Percentiles rank a stretch among this genome's conserved stretches.
These are phyloP conservation scores for Plasmodium vinckei DNA, from an alignment of 169 alveolate species.

Conservation along the genomic window DNA sequence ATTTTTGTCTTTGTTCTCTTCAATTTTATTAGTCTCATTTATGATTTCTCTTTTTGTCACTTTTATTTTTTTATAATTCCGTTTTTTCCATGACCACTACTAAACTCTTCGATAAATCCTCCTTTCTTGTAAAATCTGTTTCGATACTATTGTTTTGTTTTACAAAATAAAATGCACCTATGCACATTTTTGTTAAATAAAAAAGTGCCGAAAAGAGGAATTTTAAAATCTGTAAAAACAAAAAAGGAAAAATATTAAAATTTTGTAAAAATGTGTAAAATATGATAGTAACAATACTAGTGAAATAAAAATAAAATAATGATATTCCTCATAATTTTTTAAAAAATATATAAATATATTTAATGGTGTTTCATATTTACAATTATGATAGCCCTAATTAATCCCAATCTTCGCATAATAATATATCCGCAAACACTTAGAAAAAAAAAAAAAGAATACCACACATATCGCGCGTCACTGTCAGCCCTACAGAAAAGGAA, in stretches of 20 bases:
- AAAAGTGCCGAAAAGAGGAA: constrained; percentile 22
- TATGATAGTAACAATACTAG: background rate
- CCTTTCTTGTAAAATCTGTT: background rate
- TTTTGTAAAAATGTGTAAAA: background rate
- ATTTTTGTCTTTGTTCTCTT: too few relatives aligned
- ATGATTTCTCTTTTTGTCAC: too few relatives aligned
- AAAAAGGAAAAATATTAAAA: background rate
- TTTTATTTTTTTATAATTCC: constrained; percentile 18
- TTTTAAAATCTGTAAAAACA: constrained; percentile 25
- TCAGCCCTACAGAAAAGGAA: constrained; percentile 35
- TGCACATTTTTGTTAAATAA: constrained; percentile 3
- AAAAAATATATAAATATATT: too few relatives aligned
- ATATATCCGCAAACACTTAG: constrained; percentile 55
- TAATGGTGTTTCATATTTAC: background rate
- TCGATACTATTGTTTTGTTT: background rate
- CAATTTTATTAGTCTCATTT: too few relatives aligned
- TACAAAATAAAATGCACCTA: constrained; percentile 11
- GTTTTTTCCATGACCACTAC: constrained; percentile 6
- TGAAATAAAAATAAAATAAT: too few relatives aligned
- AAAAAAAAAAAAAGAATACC: constrained; percentile 72
- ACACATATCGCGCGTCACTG: constrained; percentile 58
- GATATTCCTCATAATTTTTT: too few relatives aligned
- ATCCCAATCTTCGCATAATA: constrained; percentile 60
- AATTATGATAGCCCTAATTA: constrained; percentile 46
- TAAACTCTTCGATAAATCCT: constrained; percentile 11